Base-by-base conservation (phyloP, 2,329 filamentous ascomycete species). In the Onygenales sp. region DNA sequence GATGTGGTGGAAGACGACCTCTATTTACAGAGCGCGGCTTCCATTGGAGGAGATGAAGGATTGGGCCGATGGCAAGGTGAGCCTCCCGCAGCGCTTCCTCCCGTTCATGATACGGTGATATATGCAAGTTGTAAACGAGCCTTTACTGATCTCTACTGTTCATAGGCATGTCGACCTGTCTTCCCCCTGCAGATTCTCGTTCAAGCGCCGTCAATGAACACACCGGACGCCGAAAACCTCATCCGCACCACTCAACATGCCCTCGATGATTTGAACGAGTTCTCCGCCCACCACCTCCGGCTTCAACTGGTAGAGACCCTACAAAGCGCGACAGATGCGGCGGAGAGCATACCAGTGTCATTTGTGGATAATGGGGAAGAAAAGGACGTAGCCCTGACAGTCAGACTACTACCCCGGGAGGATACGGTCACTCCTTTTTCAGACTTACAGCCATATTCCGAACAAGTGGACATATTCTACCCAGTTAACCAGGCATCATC, bases 1-100 rank as follows among this genome's bases (percentile, higher is more conserved):
- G 54, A 85, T 95, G 80, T 98, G 93, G 93, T 94, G 89, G 84
- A 84, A 84, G 69, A 97, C 93, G 0, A 98, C 93, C 3, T 86
- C 87, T 0, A 95, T 97, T 53, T 91, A 95, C 69, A 82, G 93
- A 53, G 91, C 92, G 10, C 79, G 84, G 44, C 74, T 98, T 61
- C 93, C 93, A 5, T 70, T 96, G 60, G 80, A 86, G 65, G 80
- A 84, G 52, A 98, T 98, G 93, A 81, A 87, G 60, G 81, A 86
- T 57, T 97, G 93, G 92, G 87, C 89, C 8, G 87, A 94, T 64
- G 90, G 90, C 59, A 89, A 87, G 79, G 91, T 94, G 69, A 57
- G 73, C 9, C 27, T 33, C n/a, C 31, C 48, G 14, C 2, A 36
- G 31, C n/a, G 14, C 47, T 7, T 14, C 47, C 36, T 14, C 13